A percentile compares a stretch with the other conserved stretches of the same genome.
phyloP scores from a whole-genome alignment of 1,284 basidiomycete genomes.

The Phylloporus sp. region DNA sequence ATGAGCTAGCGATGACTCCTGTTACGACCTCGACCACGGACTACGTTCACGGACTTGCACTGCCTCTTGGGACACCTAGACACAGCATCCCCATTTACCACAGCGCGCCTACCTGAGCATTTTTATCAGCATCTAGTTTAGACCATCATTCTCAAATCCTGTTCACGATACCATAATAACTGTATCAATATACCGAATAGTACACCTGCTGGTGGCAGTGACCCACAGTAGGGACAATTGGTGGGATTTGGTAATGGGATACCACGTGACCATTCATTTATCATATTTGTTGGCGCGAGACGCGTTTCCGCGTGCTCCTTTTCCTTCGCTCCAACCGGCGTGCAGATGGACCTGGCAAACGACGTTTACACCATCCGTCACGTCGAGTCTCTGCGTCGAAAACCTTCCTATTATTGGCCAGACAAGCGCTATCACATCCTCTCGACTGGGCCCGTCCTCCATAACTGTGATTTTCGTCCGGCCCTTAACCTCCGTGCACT shows the following conservation, averaged over 20 bases:
- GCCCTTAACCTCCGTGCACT: constrained; percentile 34
- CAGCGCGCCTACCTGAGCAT: constrained; percentile 19
- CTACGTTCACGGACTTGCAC: constrained; percentile 3
- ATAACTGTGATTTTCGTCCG: constrained; percentile 28
- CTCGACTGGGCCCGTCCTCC: background rate
- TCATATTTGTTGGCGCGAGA: background rate
- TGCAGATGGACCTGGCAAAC: constrained; percentile 15
- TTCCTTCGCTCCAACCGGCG: background rate
- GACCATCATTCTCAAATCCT: constrained; percentile 25
- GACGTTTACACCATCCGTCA: constrained; percentile 26
- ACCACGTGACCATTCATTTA: constrained; percentile 21
- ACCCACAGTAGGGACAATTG: constrained; percentile 1
- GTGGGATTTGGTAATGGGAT: background rate
- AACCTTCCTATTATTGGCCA: constrained; percentile 34
- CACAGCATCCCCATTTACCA: constrained; percentile 3
- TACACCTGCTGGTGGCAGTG: no score
- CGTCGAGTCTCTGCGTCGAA: constrained; percentile 35
- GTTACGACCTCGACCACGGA: constrained; percentile 20
- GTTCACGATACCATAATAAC: constrained; percentile 33
- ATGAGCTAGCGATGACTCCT: constrained; percentile 8
- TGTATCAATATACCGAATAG: constrained; percentile 35
- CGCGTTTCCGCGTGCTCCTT: constrained; percentile 11
- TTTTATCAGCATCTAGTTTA: constrained; percentile 36
- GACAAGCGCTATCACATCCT: constrained; percentile 7
- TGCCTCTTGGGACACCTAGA: constrained; percentile 7